Conservation (phyloP, 306 rosid genomes). For the Vachellia collinsii region DNA sequence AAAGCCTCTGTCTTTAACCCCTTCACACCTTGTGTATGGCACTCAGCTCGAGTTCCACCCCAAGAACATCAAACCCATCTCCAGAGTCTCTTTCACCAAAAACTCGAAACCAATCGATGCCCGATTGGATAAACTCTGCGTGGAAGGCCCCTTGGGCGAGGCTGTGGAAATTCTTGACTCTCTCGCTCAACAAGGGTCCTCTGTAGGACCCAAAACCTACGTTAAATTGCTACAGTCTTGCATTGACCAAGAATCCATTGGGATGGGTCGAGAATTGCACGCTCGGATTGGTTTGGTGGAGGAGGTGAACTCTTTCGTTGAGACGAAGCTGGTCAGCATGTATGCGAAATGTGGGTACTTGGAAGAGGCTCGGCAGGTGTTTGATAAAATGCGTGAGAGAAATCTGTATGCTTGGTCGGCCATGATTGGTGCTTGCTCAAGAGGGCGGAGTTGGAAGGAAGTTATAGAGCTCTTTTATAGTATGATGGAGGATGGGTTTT, state of each 20-base stretch:
- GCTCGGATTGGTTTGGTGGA: constrained; percentile 58
- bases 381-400: constrained; percentile 75
- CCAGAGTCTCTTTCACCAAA: constrained; percentile 44
- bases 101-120: constrained; percentile 41
- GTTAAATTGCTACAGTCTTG: constrained; percentile 74
- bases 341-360: constrained; percentile 78
- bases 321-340: constrained; percentile 87
- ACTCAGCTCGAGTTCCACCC: constrained; percentile 47
- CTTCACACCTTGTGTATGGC: constrained; percentile 29
- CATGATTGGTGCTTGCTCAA: constrained; percentile 79
- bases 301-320: constrained; percentile 65
- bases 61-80: constrained; percentile 43
- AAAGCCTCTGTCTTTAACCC: constrained; percentile 42
- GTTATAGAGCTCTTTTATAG: constrained; percentile 63
- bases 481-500: constrained; percentile 66
- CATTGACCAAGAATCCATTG: constrained; percentile 62
- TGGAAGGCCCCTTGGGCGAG: constrained; percentile 59
- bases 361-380: constrained; percentile 78
- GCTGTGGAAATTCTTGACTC: constrained; percentile 66
- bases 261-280: constrained; percentile 79
- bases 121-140: constrained; percentile 61
- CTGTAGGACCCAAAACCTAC: constrained; percentile 59
- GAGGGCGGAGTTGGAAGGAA: constrained; percentile 70
- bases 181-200: constrained; percentile 61
- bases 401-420: constrained; percentile 98